Conservation (phyloP, 2,329 filamentous ascomycete genomes). For the Epichloe amarillans region DNA sequence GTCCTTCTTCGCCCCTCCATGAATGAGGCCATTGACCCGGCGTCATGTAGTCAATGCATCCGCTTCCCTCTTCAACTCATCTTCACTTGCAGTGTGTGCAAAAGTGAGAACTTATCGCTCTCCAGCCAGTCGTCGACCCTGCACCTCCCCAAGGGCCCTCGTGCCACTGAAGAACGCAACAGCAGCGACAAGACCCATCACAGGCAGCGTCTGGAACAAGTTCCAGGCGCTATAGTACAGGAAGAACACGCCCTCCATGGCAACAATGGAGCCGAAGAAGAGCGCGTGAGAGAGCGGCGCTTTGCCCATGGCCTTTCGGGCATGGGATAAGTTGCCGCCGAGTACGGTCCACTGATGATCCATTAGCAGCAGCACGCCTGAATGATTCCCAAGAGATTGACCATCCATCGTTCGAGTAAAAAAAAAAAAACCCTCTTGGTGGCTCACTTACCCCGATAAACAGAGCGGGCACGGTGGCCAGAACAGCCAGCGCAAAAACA, state of each 20-base stretch:
- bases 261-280: conserved; percentile 78
- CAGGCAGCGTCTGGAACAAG: conserved; percentile 77
- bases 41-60: background rate
- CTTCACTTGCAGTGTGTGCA: background rate
- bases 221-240: conserved; percentile 90
- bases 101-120: conserved; percentile 30
- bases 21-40: background rate
- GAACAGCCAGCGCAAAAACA: conserved; percentile 59
- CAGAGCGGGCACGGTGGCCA: conserved; percentile 61
- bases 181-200: conserved; percentile 50
- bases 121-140: conserved; percentile 71
- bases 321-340: conserved; percentile 71
- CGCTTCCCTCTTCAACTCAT: background rate
- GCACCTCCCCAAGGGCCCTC: conserved; percentile 84
- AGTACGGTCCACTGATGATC: conserved; percentile 59
- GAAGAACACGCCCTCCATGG: conserved; percentile 86
- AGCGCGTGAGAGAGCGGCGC: conserved; percentile 70
- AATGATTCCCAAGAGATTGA: too few species aligned
- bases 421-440: too few species aligned
- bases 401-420: too few species aligned
- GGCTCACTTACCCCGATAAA: conserved; percentile 44
- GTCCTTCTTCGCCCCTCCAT: background rate
- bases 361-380: conserved; percentile 9
- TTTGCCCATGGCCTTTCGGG: conserved; percentile 57
- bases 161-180: conserved; percentile 77